These are phyloP conservation scores for Kwoniella newhampshirensis DNA, from an alignment of 768 basidiomycete species.

Conservation along the genomic window DNA sequence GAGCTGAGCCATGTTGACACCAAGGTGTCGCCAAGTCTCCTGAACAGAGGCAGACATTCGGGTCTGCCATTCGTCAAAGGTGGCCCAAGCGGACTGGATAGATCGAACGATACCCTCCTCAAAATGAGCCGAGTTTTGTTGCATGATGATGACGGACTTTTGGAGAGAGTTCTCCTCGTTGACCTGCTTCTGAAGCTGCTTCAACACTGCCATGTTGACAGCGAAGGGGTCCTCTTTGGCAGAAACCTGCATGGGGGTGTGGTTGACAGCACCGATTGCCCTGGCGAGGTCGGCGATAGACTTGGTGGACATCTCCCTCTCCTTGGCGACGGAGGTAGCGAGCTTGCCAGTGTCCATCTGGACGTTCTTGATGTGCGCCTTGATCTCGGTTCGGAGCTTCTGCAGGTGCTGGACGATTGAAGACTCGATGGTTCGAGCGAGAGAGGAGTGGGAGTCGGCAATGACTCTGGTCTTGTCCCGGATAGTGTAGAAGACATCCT, in stretches of 20 bases:
- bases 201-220: conserved; percentile 50
- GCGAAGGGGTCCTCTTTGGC: conserved; percentile 80
- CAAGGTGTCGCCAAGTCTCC: conserved; percentile 70
- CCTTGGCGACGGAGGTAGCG: conserved; percentile 84
- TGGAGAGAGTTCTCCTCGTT: conserved; percentile 97
- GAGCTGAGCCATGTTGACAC: conserved; percentile 71
- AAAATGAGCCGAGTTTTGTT: conserved; percentile 94
- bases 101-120: conserved; percentile 94
- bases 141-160: conserved; percentile 96
- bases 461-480: conserved; percentile 90
- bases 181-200: conserved; percentile 64
- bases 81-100: conserved; percentile 94
- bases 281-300: conserved; percentile 83
- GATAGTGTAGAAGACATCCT: conserved; percentile 90
- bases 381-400: conserved; percentile 91
- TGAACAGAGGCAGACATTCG: conserved; percentile 73
- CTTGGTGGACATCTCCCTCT: conserved; percentile 81
- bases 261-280: conserved; percentile 86
- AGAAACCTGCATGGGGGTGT: conserved; percentile 83
- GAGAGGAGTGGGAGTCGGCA: conserved; percentile 93
- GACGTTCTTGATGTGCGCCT: conserved; percentile 94
- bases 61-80: conserved; percentile 78
- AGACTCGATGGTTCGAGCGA: conserved; percentile 91
- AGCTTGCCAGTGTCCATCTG: conserved; percentile 95
- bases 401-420: conserved; percentile 97